Base-by-base conservation (phyloP, 148 eudicot genomes). In the Hydrangea macrophylla region DNA sequence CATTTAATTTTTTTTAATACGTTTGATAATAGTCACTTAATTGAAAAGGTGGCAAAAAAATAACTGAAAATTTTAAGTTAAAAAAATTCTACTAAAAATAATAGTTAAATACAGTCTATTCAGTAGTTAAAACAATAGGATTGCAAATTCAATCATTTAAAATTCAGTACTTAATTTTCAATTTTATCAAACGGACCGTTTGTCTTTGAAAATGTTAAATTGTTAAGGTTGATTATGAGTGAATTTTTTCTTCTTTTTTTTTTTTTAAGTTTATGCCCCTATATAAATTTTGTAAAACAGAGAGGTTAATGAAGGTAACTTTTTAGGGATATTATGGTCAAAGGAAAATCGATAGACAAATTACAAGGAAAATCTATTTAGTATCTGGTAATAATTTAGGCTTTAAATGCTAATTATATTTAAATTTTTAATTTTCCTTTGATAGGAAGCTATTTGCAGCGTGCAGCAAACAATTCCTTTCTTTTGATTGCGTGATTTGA, bases 401-500 rank as follows among this genome's bases (percentile, higher is more conserved):
- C 33, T 58, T 66, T 70, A 64, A 76, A 70, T 67, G 72, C 64
- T 60, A 76, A 60, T 37, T 58, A 76, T 76, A 18, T 60, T 44
- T 57, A 40, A 39, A 35, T 22, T 58, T 48, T 55, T n/a, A 35
- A 15, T 58, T 48, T 55, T n/a, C 56, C 37, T 48, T 51, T 57
- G 17, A 54, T n/a, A 10, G 67, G 71, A 40, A 53, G 9, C 53
- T 58, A 70, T 65, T 76, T 64, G 59, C 12, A 39, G 63, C 33
- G 24, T 53, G 42, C 62, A 64, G 6, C 13, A 44, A 64, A 11
- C 7, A 42, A 32, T 39, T 60, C 56, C 67, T 55, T 20, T 35
- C 0, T 68, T 69, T 55, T n/a, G 4, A 12, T 51, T 20, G 39
- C 22, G 18, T 58, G 36, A 30, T 45, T 39, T 17, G 54, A 36